phyloP scores from a whole-genome alignment of 2,329 filamentous ascomycete genomes.

The Cladosporium halotolerans region DNA sequence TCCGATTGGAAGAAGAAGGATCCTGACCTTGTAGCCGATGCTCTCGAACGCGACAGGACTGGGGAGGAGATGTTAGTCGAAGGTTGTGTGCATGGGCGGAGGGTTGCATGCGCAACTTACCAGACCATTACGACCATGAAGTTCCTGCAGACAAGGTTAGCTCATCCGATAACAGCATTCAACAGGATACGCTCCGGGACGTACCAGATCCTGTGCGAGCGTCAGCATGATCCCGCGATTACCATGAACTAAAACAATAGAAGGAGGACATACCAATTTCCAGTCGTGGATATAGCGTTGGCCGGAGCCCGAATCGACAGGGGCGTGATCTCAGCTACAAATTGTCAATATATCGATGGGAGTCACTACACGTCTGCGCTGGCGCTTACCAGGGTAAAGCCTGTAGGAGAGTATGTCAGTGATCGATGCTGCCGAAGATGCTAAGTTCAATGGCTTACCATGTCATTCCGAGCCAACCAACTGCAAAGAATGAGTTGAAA shows the following conservation, averaged over 20 bases:
- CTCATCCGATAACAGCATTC: not conserved
- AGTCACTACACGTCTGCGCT: not conserved
- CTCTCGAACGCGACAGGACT: constrained; percentile 50
- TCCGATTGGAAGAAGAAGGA: not conserved
- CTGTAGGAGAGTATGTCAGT: not conserved
- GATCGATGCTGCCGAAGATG: too few relatives aligned
- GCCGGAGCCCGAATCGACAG: constrained; percentile 31
- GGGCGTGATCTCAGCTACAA: constrained; percentile 29
- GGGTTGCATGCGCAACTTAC: not conserved
- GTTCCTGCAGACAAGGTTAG: constrained; percentile 33
- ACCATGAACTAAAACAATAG: not conserved
- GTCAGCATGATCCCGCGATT: not conserved
- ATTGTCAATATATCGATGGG: constrained; percentile 7
- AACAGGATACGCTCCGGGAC: not conserved
- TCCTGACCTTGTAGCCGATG: constrained; percentile 4
- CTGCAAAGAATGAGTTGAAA: constrained; percentile 33
- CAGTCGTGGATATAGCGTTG: constrained; percentile 39
- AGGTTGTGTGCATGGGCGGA: too few relatives aligned
- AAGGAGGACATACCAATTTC: constrained; percentile 39
- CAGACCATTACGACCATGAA: constrained; percentile 15
- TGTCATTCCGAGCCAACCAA: constrained; percentile 25
- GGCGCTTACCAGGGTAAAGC: not conserved
- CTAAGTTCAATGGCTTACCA: not conserved
- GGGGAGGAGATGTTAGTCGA: not conserved
- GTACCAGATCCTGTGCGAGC: constrained; percentile 40